Conservation (phyloP, 2,329 filamentous ascomycete species). For the Aureobasidium sp. region DNA sequence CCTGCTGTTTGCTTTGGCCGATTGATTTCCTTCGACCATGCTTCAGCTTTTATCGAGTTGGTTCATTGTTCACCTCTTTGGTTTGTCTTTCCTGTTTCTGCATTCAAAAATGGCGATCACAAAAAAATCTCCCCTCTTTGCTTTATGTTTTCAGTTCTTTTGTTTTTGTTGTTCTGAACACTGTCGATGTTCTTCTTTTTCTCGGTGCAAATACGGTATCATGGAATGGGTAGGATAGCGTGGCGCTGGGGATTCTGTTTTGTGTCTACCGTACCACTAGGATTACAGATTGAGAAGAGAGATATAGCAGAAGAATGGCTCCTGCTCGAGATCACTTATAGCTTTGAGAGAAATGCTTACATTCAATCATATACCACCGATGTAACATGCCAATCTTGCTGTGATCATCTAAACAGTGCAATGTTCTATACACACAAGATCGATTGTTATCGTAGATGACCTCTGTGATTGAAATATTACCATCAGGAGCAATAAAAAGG, state of each 20-base stretch:
- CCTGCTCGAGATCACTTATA: background rate
- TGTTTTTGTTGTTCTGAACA: too few species aligned
- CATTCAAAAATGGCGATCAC: background rate
- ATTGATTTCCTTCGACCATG: conserved; percentile 26
- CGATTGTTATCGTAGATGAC: too few species aligned
- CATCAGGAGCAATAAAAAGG: too few species aligned
- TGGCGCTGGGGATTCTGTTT: background rate
- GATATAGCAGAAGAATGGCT: background rate
- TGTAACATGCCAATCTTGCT: too few species aligned
- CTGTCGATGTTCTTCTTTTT: background rate
- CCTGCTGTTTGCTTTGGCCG: conserved; percentile 64
- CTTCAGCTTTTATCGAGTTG: background rate
- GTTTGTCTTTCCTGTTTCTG: background rate
- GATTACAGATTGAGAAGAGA: background rate
- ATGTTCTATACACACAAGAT: too few species aligned
- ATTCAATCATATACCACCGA: too few species aligned
- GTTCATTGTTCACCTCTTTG: background rate
- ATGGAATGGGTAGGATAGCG: background rate
- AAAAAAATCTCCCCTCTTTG: background rate
- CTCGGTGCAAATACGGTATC: background rate
- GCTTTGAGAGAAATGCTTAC: too few species aligned
- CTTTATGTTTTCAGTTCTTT: background rate
- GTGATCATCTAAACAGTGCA: too few species aligned
- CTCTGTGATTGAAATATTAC: too few species aligned
- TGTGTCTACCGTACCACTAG: background rate